A percentile compares a stretch with the other conserved stretches of the same genome.
phyloP scores from a whole-genome alignment of 2,329 filamentous ascomycete species.

The Ophiostoma tasmaniense region DNA sequence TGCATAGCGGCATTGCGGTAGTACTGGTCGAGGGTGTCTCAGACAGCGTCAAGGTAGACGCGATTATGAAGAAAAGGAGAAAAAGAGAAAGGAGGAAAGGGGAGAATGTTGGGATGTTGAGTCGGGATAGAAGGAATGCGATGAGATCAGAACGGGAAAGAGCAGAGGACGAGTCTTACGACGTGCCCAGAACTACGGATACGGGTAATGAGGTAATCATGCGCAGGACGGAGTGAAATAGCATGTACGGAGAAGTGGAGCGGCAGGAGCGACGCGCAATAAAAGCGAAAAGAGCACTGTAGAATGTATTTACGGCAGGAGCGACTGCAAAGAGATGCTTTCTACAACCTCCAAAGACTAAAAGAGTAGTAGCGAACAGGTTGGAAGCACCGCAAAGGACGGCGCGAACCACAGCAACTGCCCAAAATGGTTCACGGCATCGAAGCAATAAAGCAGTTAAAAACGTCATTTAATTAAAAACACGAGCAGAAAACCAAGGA shows the following conservation, averaged over 20 bases:
- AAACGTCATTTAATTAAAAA: neutral
- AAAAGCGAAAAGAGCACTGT: neutral
- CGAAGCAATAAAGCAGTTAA: neutral
- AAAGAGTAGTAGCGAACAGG: neutral
- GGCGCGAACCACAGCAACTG: neutral
- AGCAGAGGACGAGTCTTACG: neutral
- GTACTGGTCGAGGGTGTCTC: neutral
- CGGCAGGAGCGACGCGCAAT: conserved; percentile 4
- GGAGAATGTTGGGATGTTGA: neutral
- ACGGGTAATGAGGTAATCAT: conserved; percentile 1
- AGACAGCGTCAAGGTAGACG: neutral
- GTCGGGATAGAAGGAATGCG: neutral
- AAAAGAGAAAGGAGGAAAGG: neutral
- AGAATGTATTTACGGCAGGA: neutral
- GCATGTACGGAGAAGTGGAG: conserved; percentile 2
- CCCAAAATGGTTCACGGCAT: neutral
- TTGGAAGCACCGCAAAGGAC: neutral
- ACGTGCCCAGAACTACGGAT: neutral
- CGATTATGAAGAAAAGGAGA: too few relatives aligned
- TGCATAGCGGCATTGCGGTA: conserved; percentile 9
- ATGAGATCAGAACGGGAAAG: neutral
- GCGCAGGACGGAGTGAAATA: neutral
- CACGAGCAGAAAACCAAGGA: neutral
- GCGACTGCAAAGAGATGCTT: neutral
- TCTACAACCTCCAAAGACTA: neutral